Percentiles rank a stretch among this genome's conserved stretches.
These are phyloP conservation scores for Tylopilus intermedius DNA, from an alignment of 768 basidiomycete species.

Conservation along the genomic window DNA sequence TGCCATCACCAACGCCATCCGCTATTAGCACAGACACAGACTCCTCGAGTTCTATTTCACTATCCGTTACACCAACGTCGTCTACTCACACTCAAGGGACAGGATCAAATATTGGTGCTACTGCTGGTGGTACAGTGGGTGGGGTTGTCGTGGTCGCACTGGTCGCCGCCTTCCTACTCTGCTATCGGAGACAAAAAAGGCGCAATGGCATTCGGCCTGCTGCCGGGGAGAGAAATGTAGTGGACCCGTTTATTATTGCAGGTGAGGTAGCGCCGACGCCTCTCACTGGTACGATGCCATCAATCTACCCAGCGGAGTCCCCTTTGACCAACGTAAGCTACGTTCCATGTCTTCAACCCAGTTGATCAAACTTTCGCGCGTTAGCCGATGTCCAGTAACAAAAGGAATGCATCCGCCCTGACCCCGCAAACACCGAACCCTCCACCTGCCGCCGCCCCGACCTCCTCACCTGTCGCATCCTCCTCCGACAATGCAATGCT, in stretches of 20 bases:
- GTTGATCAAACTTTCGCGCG: neutral
- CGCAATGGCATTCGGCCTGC: neutral
- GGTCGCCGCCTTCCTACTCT: neutral
- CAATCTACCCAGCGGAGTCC: too few species aligned
- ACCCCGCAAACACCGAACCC: neutral
- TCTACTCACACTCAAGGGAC: neutral
- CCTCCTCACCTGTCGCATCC: neutral
- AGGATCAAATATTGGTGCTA: neutral
- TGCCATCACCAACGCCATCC: neutral
- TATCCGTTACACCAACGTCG: too few species aligned
- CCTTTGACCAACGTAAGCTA: neutral
- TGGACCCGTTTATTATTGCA: constrained; percentile 2
- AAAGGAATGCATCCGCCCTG: too few species aligned
- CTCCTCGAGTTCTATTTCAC: too few species aligned
- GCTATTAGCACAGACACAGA: too few species aligned
- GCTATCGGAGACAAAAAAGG: constrained; percentile 1
- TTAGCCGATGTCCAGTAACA: neutral
- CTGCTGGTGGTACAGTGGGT: constrained; percentile 6
- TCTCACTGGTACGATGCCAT: neutral
- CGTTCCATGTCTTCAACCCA: too few species aligned
- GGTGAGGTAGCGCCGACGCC: neutral
- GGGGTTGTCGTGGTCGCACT: neutral
- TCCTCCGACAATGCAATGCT: neutral
- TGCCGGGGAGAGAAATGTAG: neutral
- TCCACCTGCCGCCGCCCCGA: neutral